Conservation (phyloP, 2,329 filamentous ascomycete species). For the Amauroascus niger region DNA sequence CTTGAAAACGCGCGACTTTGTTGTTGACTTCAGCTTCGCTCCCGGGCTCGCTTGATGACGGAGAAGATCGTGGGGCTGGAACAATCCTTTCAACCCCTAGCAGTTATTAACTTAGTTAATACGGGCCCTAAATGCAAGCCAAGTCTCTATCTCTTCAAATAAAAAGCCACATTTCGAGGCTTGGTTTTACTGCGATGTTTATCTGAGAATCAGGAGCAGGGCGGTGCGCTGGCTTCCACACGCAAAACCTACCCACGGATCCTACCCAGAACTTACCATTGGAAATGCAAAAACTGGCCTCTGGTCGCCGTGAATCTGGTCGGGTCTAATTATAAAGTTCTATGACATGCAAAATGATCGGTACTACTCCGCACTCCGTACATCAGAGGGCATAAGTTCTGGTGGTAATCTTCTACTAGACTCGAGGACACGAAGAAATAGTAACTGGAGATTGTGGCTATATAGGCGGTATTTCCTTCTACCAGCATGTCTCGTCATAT, state of each 20-base stretch:
- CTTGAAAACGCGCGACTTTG: background rate
- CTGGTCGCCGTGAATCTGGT: no score
- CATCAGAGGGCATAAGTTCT: no score
- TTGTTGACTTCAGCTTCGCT: background rate
- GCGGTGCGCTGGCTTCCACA: background rate
- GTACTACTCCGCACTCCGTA: no score
- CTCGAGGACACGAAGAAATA: no score
- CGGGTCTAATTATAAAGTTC: no score
- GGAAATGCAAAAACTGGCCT: no score
- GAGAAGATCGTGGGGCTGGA: background rate
- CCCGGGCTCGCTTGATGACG: background rate
- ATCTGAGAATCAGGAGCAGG: background rate
- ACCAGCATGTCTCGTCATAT: no score
- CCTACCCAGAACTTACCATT: background rate
- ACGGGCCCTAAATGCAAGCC: conserved; percentile 4
- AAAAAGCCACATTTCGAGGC: conserved; percentile 6
- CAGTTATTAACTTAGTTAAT: background rate
- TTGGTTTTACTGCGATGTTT: background rate
- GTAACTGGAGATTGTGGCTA: no score
- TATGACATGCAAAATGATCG: no score
- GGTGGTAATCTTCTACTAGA: no score
- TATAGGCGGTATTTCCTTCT: no score
- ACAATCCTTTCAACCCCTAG: background rate
- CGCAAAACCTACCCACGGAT: background rate
- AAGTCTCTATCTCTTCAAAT: background rate